Base-by-base conservation (phyloP, 805 yeast genomes). In the Starmerella bombi region DNA sequence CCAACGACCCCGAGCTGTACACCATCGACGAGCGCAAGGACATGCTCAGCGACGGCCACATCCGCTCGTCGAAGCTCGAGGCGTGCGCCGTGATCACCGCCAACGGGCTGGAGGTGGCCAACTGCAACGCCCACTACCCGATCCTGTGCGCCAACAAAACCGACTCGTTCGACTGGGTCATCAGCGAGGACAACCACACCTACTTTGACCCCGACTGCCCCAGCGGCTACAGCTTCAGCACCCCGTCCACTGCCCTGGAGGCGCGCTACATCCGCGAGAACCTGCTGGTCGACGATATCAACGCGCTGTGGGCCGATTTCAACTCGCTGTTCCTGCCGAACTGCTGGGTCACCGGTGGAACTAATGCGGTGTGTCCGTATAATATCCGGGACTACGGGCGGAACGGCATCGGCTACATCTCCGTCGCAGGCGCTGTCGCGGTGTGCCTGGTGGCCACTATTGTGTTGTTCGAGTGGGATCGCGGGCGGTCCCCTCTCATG, bases 281-380 rank as follows among this genome's bases (percentile, higher is more conserved):
- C 3, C 19, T 48, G 18, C 22, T n/a, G 16, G 32, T 31, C 17
- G 27, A 17, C 7, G 25, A 34, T 4, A 41, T 21, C 2, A 20
- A 48, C 50, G 71, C 72, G 0, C 62, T 74, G 0, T 86, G 96
- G 96, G 71, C 84, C 3, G 84, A 83, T 59, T 50, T 84, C 47
- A 86, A 88, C 55, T 82, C 86, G 15, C 67, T 88, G 18, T 71
- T 82, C 1, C 74, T 76, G 17, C 60, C 69, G 3, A 71, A 74
- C 40, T 86, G 97, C 54, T 88, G 91, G 86, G 85, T 85, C 4
- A 59, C 71, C 10, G 94, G 94, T 1, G 94, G 94, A 0, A 73
- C 83, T 0, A 66, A 72, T 45, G 77, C 88, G 0, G 55, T 62
- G 25, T 86, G 97, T 56, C 95, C 96, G 0, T 85, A 85, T 55